Percentiles rank a stretch among this genome's conserved stretches.
phyloP scores from a whole-genome alignment of 805 yeast genomes.

The Tetrapisispora taiwanensis region DNA sequence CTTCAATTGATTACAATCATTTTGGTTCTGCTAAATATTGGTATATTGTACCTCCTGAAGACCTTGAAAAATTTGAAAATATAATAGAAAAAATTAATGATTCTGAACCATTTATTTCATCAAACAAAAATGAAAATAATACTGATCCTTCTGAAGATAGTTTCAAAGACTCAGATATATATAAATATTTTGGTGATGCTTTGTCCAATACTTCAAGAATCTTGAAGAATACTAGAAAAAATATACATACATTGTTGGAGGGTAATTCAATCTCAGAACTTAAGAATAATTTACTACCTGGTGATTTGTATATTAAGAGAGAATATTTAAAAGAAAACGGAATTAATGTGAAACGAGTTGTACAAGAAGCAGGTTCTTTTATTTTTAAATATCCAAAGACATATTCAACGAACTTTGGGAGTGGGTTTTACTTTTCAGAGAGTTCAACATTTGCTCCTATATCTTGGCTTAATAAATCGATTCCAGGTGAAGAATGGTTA shows the following conservation, averaged over 20 bases:
- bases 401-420: conserved; percentile 41
- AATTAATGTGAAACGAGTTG: conserved; percentile 36
- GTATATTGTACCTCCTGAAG: conserved; percentile 54
- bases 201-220: conserved; percentile 6
- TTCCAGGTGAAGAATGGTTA: conserved; percentile 45
- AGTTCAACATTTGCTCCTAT: conserved; percentile 46
- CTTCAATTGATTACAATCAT: conserved; percentile 43
- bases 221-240: conserved; percentile 1
- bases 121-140: neutral
- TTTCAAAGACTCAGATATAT: conserved; percentile 35
- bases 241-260: conserved; percentile 3
- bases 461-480: conserved; percentile 43
- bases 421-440: conserved; percentile 50
- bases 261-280: conserved; percentile 8
- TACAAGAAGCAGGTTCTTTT: conserved; percentile 55
- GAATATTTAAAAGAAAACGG: conserved; percentile 37
- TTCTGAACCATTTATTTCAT: conserved; percentile 35
- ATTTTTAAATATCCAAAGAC: conserved; percentile 48
- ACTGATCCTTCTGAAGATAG: neutral
- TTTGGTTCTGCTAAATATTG: conserved; percentile 47
- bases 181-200: conserved; percentile 41
- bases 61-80: conserved; percentile 41
- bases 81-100: conserved; percentile 12
- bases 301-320: conserved; percentile 38
- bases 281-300: conserved; percentile 6